A percentile compares a stretch with the other conserved stretches of the same genome.
Conservation (phyloP, 371 early-diverging fungal genomes). For the Syncephalis fuscata region DNA sequence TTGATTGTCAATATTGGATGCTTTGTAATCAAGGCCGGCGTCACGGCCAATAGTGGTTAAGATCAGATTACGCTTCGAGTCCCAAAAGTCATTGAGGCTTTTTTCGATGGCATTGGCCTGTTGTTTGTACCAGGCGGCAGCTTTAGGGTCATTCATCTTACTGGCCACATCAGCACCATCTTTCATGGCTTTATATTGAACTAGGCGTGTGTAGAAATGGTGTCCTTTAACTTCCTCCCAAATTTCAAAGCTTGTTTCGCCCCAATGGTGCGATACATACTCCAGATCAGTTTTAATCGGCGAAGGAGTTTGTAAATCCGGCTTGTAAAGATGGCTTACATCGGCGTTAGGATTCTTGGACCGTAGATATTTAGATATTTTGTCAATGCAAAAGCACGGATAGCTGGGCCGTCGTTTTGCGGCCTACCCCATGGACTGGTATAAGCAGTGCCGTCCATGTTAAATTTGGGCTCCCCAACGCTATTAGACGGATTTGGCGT, state of each 20-base stretch:
- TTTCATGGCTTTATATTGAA: slow-evolving; percentile 35
- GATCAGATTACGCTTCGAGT: too few relatives aligned
- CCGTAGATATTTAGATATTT: slow-evolving; percentile 19
- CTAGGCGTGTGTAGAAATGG: slow-evolving; percentile 55
- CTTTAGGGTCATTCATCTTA: slow-evolving; percentile 11
- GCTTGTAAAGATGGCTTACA: slow-evolving; percentile 2
- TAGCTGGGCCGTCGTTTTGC: slow-evolving; percentile 74
- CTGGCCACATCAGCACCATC: slow-evolving; percentile 24
- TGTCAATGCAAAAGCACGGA: slow-evolving; percentile 34
- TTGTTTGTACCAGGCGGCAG: slow-evolving; percentile 12
- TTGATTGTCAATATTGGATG: not conserved
- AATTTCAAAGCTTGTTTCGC: slow-evolving; percentile 24
- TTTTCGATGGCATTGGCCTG: slow-evolving; percentile 5
- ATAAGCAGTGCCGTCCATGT: slow-evolving; percentile 35
- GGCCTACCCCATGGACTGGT: slow-evolving; percentile 49
- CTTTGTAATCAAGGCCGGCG: too few relatives aligned
- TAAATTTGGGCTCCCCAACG: slow-evolving; percentile 64
- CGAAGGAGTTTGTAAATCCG: not conserved
- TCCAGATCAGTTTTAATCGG: slow-evolving; percentile 34
- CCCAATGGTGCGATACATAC: slow-evolving; percentile 28
- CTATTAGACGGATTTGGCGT: slow-evolving; percentile 12
- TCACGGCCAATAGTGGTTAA: too few relatives aligned
- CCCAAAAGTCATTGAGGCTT: not conserved
- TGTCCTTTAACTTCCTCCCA: slow-evolving; percentile 16
- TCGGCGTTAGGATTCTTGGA: slow-evolving; percentile 6